Conservation (phyloP, 495 filamentous ascomycete genomes). For the Aspergillus bridgeri region DNA sequence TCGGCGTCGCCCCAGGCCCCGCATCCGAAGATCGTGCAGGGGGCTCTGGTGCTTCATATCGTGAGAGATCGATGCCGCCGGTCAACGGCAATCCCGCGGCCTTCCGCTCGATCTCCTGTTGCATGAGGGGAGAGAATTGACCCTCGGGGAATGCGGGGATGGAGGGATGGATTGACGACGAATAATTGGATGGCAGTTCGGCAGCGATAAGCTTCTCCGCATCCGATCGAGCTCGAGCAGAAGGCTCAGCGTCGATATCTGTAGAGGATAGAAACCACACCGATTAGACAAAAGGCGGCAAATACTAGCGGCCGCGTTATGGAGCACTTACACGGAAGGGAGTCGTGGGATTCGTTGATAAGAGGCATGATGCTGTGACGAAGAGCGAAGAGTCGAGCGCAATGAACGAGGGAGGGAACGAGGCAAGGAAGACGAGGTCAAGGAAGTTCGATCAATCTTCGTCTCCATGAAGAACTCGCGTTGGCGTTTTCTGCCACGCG, state of each 20-base stretch:
- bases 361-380: too few species aligned
- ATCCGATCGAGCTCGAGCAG: constrained; percentile 50
- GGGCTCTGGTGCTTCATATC: constrained; percentile 69
- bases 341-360: constrained; percentile 72
- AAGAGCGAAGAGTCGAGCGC: too few species aligned
- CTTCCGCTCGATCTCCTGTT: constrained; percentile 60
- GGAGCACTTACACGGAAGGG: constrained; percentile 66
- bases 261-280: constrained; percentile 14
- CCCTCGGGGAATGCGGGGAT: constrained; percentile 37
- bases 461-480: neutral
- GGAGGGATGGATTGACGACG: constrained; percentile 34
- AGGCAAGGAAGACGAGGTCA: neutral
- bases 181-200: constrained; percentile 53
- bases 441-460: neutral
- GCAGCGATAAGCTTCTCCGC: constrained; percentile 62
- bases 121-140: constrained; percentile 58
- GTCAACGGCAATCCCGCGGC: constrained; percentile 49
- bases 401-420: too few species aligned
- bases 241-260: constrained; percentile 72
- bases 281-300: neutral
- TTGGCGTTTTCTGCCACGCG: neutral
- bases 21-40: constrained; percentile 31
- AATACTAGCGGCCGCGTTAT: constrained; percentile 12
- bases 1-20: constrained; percentile 22
- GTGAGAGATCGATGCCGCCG: constrained; percentile 68